Evolutionary conservation across 495 filamentous ascomycete species (phyloP), one percentile per base, ranked within the genome.

Genomic region (Penicillium dipodomyicola): DNA sequence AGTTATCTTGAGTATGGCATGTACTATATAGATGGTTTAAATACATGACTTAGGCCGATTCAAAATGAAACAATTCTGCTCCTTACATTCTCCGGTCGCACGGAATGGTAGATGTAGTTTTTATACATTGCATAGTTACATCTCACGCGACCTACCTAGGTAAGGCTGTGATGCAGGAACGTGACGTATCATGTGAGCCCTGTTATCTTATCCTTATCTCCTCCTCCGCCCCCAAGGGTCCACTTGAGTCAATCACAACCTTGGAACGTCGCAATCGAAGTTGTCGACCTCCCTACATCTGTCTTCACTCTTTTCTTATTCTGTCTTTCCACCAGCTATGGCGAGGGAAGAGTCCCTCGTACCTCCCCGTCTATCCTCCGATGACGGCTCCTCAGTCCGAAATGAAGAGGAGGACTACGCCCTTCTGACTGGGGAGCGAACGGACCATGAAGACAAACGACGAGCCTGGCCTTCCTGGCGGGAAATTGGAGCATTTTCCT

Each of bases 401-500:
- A 71, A 73, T 53, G 72, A 71, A 15, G 80, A 83, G 52, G 85
- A 88, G 67, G 86, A 88, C 66, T 83, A 86, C 56, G 81, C 84
- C 40, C 73, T 89, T 22, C 71, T 90, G 27, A 87, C 84, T 6
- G 86, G 85, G 20, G 67, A 80, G 52, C 79, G 70, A 1, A 77
- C 70, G 19, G 15, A 29, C 19, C 66, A 52, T 49, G 74, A 72
- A 25, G 44, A 63, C 15, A 48, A 54, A 49, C 65, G 56, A 60
- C 67, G 74, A 53, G 68, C 71, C 56, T 78, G 81, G 78, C 58
- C 67, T 9, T 79, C 80, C 59, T 90, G 87, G 86, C 72, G 80
- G 49, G 82, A 95, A 61, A 67, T 91, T 47, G 84, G 87, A 5
- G 70, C 96, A 39, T 92, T 96, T 60, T 72, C 82, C 23, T 98